A percentile compares a stretch with the other conserved stretches of the same genome.
phyloP scores from a whole-genome alignment of 176 grass and related monocot species.

The Melocanna baccifera region DNA sequence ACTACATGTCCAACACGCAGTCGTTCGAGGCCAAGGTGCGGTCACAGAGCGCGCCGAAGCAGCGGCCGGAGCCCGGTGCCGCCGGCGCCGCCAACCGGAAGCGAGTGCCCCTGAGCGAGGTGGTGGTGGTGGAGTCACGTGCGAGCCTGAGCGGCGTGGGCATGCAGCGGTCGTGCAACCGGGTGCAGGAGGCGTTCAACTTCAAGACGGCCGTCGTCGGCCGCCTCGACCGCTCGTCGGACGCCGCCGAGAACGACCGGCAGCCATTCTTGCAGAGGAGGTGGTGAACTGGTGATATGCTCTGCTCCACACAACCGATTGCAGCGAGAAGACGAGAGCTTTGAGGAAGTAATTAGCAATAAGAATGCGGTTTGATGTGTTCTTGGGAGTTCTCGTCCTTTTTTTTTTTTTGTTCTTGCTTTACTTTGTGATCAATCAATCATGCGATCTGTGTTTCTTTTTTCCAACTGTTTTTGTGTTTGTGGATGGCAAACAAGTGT shows the following conservation, averaged over 20 bases:
- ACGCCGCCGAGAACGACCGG: conserved; percentile 42
- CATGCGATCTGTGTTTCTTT: background rate
- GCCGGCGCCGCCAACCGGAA: conserved; percentile 35
- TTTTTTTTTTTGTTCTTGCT: background rate
- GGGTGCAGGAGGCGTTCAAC: conserved; percentile 63
- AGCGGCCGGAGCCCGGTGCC: conserved; percentile 41
- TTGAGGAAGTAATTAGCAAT: conserved; percentile 42
- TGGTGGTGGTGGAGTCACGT: conserved; percentile 61
- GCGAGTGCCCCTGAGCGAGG: conserved; percentile 75
- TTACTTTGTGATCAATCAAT: conserved; percentile 13
- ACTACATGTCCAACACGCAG: conserved; percentile 91
- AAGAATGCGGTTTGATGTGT: conserved; percentile 49
- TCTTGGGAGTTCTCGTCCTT: conserved; percentile 42
- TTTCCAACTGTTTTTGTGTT: background rate
- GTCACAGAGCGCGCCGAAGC: conserved; percentile 94
- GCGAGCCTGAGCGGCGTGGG: conserved; percentile 66
- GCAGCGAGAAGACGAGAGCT: conserved; percentile 23
- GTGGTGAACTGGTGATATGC: conserved; percentile 67
- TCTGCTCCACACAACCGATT: background rate
- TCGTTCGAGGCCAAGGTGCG: conserved; percentile 92
- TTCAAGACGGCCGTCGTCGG: conserved; percentile 77
- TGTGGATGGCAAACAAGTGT: conserved; percentile 31
- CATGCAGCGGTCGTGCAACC: conserved; percentile 66
- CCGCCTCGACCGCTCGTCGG: conserved; percentile 54
- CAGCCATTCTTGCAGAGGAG: conserved; percentile 63